Base-by-base conservation (phyloP, 768 basidiomycete species). In the Agrocybe praecox region DNA sequence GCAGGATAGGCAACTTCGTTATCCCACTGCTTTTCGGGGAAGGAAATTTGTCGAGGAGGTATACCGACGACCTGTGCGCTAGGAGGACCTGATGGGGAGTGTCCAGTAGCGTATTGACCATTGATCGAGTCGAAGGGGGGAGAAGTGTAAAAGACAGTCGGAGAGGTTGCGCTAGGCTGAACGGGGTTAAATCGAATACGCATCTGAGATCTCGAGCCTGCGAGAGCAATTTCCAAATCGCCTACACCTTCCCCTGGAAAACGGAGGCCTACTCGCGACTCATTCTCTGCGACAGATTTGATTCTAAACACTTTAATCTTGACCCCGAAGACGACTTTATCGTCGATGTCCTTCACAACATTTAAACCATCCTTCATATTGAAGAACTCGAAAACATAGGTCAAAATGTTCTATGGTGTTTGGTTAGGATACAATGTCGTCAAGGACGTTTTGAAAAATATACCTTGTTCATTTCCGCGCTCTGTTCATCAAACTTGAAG, bases 111-210 rank as follows among this genome's bases (percentile, higher is more conserved):
- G 11, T 26, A 15, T 17, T 55, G 29, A 24, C 43, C 36, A 19
- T 46, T 22, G 2, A 46, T 10, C n/a, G n/a, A n/a, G 21, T 59
- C 57, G 26, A 42, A 26, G 17, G 53, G 63, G 55, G 60, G 55
- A 9, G 72, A 68, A 3, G 67, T 69, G 49, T 77, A 77, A 48
- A 77, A 76, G 53, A 64, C 68, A 1, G 72, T 67, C 1, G 76
- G 74, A 15, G 76, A 77, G 18, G 67, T 55, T 46, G 51, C 60
- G 42, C 49, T 52, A 23, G 43, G 43, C 8, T 23, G 24, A 10
- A 48, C 18, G 43, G 21, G 21, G 42, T 23, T 52, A 47, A 74
- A 73, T 26, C 69, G 69, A 32, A 73, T 72, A 18, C 72, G 70
- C 6, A 69, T 73, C n/a, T 72, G 71, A 6, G 77, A 75, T 17